phyloP scores from a whole-genome alignment of 2,329 filamentous ascomycete species.

The Aspergillus costaricaensis region DNA sequence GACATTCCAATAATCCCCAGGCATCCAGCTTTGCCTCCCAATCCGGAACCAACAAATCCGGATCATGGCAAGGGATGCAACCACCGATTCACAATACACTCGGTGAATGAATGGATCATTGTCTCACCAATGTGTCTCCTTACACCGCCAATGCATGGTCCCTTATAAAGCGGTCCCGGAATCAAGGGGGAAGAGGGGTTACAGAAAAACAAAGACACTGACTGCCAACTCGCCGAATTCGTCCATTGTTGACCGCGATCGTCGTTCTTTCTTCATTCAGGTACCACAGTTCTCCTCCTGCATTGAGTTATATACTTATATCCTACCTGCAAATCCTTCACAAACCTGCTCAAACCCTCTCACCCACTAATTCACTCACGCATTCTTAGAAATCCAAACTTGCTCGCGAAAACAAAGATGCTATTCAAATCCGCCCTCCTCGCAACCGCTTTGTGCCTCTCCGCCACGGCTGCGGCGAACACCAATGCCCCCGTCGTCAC shows the following conservation, averaged over 20 bases:
- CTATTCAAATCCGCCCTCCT: slow-evolving; percentile 3
- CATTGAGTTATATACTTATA: neutral
- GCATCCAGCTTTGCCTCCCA: neutral
- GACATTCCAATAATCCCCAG: neutral
- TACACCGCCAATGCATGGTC: neutral
- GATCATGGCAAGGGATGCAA: neutral
- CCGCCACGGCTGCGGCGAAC: slow-evolving; percentile 5
- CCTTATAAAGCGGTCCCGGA: neutral
- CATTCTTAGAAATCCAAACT: neutral
- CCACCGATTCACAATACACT: neutral
- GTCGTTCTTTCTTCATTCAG: neutral
- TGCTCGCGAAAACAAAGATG: slow-evolving; percentile 9
- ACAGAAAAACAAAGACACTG: no score
- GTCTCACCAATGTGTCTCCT: neutral
- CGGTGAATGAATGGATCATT: neutral
- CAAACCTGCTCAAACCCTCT: neutral
- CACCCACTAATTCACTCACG: neutral
- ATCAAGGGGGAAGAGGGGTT: neutral
- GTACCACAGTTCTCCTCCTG: neutral
- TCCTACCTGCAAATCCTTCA: neutral
- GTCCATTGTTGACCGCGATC: neutral
- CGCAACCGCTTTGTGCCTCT: slow-evolving; percentile 9
- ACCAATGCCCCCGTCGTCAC: slow-evolving; percentile 47
- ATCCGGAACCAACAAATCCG: neutral
- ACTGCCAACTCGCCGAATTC: neutral